A percentile compares a stretch with the other conserved stretches of the same genome.
Evolutionary conservation across 257 asterid species (phyloP).

Genomic region (Asclepias syriaca): DNA sequence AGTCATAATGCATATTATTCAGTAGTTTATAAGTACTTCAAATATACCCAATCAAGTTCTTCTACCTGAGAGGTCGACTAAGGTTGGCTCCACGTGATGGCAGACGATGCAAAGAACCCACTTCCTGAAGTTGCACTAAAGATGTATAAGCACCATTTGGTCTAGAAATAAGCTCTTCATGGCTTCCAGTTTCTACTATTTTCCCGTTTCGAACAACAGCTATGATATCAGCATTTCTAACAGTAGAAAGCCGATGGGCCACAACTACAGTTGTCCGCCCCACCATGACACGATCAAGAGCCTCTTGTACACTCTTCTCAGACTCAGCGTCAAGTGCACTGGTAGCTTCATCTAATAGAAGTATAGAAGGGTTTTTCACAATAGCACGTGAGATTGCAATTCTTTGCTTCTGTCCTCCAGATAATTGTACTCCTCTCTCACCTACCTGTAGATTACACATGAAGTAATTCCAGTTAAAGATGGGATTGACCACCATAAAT

Average conservation of each 20-base stretch:
- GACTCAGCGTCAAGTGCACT: slow-evolving; percentile 99
- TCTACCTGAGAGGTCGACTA: slow-evolving; percentile 64
- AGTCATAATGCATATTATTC: not conserved
- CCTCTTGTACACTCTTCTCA: slow-evolving; percentile 91
- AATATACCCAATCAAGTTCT: not conserved
- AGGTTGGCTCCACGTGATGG: slow-evolving; percentile 60
- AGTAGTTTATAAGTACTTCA: not conserved
- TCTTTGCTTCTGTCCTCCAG: slow-evolving; percentile 97
- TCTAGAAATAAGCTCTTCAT: slow-evolving; percentile 78
- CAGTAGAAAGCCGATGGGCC: slow-evolving; percentile 90
- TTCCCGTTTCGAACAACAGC: slow-evolving; percentile 81
- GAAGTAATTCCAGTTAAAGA: not conserved
- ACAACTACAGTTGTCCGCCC: slow-evolving; percentile 87
- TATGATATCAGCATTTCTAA: slow-evolving; percentile 81
- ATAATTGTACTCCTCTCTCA: slow-evolving; percentile 94
- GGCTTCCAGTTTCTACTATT: slow-evolving; percentile 81
- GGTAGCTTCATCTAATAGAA: slow-evolving; percentile 91
- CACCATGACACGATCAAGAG: slow-evolving; percentile 93
- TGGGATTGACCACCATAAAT: not conserved
- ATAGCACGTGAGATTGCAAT: slow-evolving; percentile 90
- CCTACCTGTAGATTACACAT: slow-evolving; percentile 58
- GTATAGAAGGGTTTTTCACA: slow-evolving; percentile 81
- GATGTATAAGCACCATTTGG: slow-evolving; percentile 77
- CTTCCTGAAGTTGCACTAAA: slow-evolving; percentile 80
- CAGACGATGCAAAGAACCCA: slow-evolving; percentile 54